phyloP scores from a whole-genome alignment of 202 grass and related monocot species.

The Miscanthus sacchariflorus region DNA sequence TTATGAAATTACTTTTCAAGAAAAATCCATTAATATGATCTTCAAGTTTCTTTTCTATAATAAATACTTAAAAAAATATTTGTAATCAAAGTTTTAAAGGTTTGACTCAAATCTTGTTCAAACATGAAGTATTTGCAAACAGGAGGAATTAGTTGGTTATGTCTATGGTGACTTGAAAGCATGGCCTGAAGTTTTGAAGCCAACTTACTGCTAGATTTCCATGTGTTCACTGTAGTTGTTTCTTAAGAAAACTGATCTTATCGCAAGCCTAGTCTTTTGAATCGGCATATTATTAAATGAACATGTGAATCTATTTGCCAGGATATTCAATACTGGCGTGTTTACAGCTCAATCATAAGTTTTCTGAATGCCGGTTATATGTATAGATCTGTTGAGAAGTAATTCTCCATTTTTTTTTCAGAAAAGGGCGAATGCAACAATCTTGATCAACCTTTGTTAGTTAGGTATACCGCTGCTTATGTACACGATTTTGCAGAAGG shows the following conservation, averaged over 20 bases:
- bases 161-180: background rate
- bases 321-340: background rate
- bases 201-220: background rate
- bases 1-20: background rate
- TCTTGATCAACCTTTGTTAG: background rate
- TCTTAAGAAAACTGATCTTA: background rate
- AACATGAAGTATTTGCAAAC: background rate
- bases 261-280: background rate
- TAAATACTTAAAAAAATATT: background rate
- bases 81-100: background rate
- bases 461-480: background rate
- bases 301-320: background rate
- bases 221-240: background rate
- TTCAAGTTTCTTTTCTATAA: background rate
- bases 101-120: background rate
- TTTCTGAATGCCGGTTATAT: background rate
- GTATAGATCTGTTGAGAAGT: background rate
- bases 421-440: background rate
- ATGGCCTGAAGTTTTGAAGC: background rate
- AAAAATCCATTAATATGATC: background rate
- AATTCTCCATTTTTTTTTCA: background rate
- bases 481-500: background rate
- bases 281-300: background rate
- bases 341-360: background rate
- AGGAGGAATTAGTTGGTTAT: background rate